Conservation (phyloP, 768 basidiomycete genomes). For the Hygrophorus russula region DNA sequence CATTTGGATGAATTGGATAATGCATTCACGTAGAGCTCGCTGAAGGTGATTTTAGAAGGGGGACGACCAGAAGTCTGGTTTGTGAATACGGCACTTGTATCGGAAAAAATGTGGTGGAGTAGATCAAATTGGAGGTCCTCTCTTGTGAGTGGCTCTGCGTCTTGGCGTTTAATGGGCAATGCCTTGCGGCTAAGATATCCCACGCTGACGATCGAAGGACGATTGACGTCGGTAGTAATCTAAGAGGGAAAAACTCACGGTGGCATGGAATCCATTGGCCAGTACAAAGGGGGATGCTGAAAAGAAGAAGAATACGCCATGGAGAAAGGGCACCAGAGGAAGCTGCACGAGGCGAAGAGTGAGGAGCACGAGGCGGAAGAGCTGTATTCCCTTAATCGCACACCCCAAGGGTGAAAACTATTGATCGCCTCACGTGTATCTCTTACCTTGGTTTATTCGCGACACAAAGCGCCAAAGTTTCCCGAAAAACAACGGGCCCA, state of each 20-base stretch:
- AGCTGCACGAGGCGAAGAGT: conserved; percentile 25
- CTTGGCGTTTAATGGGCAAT: conserved; percentile 37
- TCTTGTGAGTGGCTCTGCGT: conserved; percentile 58
- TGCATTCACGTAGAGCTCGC: conserved; percentile 71
- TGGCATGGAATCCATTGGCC: conserved; percentile 39
- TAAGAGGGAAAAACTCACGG: conserved; percentile 31
- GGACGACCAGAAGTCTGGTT: conserved; percentile 24
- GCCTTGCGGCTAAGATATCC: conserved; percentile 46
- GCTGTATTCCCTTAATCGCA: conserved; percentile 13
- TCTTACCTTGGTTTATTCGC: conserved; percentile 2
- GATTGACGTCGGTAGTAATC: conserved; percentile 5
- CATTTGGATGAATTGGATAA: conserved; percentile 53
- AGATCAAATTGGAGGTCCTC: conserved; percentile 72
- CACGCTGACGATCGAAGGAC: conserved; percentile 22
- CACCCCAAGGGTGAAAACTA: conserved; percentile 15
- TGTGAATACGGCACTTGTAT: conserved; percentile 47
- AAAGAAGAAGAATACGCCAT: conserved; percentile 39
- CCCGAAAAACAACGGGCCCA: not conserved
- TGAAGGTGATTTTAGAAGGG: conserved; percentile 38
- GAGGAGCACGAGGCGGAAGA: conserved; percentile 18
- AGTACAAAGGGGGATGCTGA: conserved; percentile 20
- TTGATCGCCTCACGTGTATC: conserved; percentile 26
- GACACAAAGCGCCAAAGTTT: conserved; percentile 3
- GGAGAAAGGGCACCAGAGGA: conserved; percentile 11
- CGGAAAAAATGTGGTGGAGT: conserved; percentile 64